Evolutionary conservation across 2,329 filamentous ascomycete genomes (phyloP).

Genomic region (Epicoccum sorghinum): DNA sequence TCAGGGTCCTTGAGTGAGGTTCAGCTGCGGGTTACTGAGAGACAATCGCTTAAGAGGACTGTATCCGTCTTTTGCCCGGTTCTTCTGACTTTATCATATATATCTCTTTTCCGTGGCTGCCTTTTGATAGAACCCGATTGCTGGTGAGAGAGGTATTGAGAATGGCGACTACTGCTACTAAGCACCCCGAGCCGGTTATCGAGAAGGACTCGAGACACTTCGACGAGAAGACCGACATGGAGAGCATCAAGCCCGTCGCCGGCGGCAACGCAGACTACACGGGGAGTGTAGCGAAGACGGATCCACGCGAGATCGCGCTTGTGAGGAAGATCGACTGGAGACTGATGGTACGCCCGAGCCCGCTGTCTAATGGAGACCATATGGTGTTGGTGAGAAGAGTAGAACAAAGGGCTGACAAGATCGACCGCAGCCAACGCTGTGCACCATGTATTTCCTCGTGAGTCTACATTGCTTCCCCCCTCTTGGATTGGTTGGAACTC

Average conservation of each 20-base stretch:
- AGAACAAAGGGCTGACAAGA: conserved; percentile 1
- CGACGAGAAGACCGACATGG: conserved; percentile 29
- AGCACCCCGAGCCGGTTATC: not conserved
- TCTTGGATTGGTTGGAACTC: too few relatives aligned
- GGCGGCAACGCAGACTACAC: conserved; percentile 35
- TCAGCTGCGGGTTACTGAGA: too few relatives aligned
- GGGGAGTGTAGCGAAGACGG: conserved; percentile 40
- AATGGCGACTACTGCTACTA: not conserved
- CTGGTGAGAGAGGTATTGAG: conserved; percentile 1
- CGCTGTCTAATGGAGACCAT: not conserved
- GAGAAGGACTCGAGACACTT: conserved; percentile 20
- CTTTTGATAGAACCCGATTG: too few relatives aligned
- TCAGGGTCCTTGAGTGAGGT: too few relatives aligned
- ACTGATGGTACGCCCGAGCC: conserved; percentile 32
- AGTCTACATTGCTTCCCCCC: not conserved
- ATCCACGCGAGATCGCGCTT: conserved; percentile 40
- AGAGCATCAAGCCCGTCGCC: conserved; percentile 20
- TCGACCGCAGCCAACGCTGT: conserved; percentile 45
- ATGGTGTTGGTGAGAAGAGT: not conserved
- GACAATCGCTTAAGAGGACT: too few relatives aligned
- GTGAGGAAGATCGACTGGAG: conserved; percentile 42
- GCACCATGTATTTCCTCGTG: conserved; percentile 50
- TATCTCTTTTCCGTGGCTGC: too few relatives aligned
- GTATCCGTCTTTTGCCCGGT: too few relatives aligned
- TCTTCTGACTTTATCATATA: too few relatives aligned